These are phyloP conservation scores for Colletotrichum magnum DNA, from an alignment of 2,329 filamentous ascomycete genomes.

Conservation along the genomic window DNA sequence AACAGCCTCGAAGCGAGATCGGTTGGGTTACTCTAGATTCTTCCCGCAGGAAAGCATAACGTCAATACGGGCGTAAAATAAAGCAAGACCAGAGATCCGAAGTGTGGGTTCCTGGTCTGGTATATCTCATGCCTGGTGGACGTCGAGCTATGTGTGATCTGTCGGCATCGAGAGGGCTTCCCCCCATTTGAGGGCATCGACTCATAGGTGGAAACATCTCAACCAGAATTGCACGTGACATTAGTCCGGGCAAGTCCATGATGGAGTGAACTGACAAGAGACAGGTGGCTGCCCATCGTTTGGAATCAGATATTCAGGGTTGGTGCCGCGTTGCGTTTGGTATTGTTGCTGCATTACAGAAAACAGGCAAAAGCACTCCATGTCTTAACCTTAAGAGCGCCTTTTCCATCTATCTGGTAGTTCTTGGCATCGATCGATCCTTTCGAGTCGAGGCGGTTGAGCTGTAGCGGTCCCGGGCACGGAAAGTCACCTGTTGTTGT, in stretches of 20 bases:
- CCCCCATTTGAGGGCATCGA: too few species aligned
- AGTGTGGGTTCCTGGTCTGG: too few species aligned
- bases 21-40: too few species aligned
- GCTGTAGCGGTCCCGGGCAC: background rate
- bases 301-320: background rate
- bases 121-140: too few species aligned
- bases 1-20: too few species aligned
- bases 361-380: conserved; percentile 8
- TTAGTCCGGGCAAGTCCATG: background rate
- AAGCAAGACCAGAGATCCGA: too few species aligned
- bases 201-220: background rate
- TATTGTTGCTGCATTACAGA: background rate
- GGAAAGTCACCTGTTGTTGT: background rate
- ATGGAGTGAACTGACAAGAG: background rate
- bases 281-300: background rate
- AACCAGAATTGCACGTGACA: background rate
- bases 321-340: background rate
- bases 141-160: background rate
- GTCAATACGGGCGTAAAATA: too few species aligned
- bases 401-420: conserved; percentile 15
- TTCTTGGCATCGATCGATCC: conserved; percentile 28
- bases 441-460: background rate
- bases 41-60: too few species aligned
- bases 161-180: background rate
- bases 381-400: conserved; percentile 32